Base-by-base conservation (phyloP, 352 stramenopile species). In the Paralagenidium karlingii region DNA sequence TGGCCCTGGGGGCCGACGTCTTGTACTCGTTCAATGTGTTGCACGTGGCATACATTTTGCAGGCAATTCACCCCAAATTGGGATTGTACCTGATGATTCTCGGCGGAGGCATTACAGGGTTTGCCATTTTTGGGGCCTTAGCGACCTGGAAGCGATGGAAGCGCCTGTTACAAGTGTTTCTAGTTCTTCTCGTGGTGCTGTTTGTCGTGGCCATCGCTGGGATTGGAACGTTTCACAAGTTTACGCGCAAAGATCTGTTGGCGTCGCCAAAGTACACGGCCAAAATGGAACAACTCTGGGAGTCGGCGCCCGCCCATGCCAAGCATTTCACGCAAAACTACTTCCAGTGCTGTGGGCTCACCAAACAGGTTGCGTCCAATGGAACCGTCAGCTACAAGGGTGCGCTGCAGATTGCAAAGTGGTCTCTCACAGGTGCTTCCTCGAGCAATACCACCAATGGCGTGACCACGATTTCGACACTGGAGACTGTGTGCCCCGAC, bases 11-110 rank as follows among this genome's bases (percentile, higher is more conserved):
- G 2, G 11, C 81, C 10, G 74, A 87, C 38, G 48, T 60, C 0
- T 49, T 83, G 29, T 73, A 71, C 11, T 51, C 81, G 22, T 56
- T 83, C 30, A 87, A 83, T 38, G 58, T 88, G 22, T 51, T 85
- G 11, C 68, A 81, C 34, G 34, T 83, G 1, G 77, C 74, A 32
- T 65, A 67, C 20, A 21, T 83, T 20, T 34, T 85, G 9, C 56
- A 52, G 1, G 56, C 71, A 3, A 70, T 82, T 33, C 66, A 82
- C 31, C 63, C 57, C 11, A 53, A 61, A 26, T 38, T 82, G 24
- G 66, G 63, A 5, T 42, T 68, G 0, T 82, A 82, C 21, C 40
- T 83, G 18, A 42, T 78, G 2, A 27, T 41, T 1, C 39, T 63
- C 4, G 74, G 74, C n/a, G 46, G 44, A 5, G 28, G 26, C 0